These are phyloP conservation scores for Psidium guajava DNA, from an alignment of 345 rosid genomes.

Conservation along the genomic window DNA sequence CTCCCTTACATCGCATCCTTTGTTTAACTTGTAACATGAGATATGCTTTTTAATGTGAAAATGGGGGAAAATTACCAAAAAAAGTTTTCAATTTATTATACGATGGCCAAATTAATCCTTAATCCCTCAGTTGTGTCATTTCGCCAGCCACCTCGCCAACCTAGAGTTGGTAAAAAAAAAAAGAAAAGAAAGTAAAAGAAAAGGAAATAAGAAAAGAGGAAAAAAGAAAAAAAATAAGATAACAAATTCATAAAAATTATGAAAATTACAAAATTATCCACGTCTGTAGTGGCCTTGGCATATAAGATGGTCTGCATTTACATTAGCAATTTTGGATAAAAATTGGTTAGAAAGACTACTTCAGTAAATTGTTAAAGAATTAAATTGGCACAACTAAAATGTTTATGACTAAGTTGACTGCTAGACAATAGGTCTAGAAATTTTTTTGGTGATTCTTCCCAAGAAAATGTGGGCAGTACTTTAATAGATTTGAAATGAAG, in stretches of 20 bases:
- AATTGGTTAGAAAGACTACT: neutral
- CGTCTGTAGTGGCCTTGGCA: fast-evolving
- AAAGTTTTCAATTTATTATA: neutral
- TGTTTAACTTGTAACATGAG: neutral
- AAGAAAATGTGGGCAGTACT: neutral
- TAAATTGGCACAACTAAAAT: neutral
- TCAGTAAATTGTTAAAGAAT: neutral
- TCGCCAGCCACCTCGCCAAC: neutral
- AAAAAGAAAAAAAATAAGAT: neutral
- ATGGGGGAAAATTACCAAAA: neutral
- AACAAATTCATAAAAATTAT: too few species aligned
- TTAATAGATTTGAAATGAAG: neutral
- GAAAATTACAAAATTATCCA: neutral
- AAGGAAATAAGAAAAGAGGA: neutral
- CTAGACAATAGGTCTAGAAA: fast-evolving
- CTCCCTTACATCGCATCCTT: neutral
- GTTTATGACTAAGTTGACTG: fast-evolving
- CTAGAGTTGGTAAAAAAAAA: neutral
- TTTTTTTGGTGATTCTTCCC: neutral
- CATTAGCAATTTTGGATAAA: fast-evolving
- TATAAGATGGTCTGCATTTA: neutral
- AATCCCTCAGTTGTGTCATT: neutral
- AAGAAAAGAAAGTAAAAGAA: neutral
- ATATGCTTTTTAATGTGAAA: neutral
- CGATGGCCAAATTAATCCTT: neutral